Percentiles rank a stretch among this genome's conserved stretches.
phyloP scores from a whole-genome alignment of 2,329 filamentous ascomycete species.

The Stagonosporopsis cucurbitacearum region DNA sequence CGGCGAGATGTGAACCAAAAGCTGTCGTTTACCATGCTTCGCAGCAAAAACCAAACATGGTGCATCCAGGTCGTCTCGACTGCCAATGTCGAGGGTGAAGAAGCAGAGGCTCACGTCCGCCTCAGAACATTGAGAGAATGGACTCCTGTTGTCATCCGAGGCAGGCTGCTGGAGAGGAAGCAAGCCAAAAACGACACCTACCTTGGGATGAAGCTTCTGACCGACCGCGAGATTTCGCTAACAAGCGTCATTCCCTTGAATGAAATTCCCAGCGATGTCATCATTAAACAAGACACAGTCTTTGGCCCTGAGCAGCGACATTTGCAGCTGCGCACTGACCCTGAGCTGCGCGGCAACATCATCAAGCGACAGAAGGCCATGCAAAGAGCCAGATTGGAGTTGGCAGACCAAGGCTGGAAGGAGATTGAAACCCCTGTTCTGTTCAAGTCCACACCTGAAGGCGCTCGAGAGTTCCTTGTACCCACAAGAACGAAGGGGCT shows the following conservation, averaged over 20 bases:
- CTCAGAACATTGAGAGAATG: slow-evolving; percentile 56
- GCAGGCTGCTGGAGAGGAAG: slow-evolving; percentile 55
- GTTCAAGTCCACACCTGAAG: slow-evolving; percentile 97
- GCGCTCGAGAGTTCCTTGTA: slow-evolving; percentile 91
- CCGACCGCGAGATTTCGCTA: slow-evolving; percentile 65
- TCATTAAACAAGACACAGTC: slow-evolving; percentile 74
- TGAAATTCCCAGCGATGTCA: slow-evolving; percentile 74
- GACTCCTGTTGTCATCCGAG: slow-evolving; percentile 62
- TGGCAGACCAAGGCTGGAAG: slow-evolving; percentile 65
- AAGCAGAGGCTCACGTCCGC: slow-evolving; percentile 39
- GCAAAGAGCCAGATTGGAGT: slow-evolving; percentile 60
- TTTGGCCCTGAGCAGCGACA: slow-evolving; percentile 80
- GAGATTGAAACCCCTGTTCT: slow-evolving; percentile 92
- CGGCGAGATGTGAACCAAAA: slow-evolving; percentile 71
- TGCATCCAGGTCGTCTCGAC: slow-evolving; percentile 60
- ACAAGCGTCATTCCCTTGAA: slow-evolving; percentile 72
- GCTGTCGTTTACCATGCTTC: slow-evolving; percentile 72
- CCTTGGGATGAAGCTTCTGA: slow-evolving; percentile 43
- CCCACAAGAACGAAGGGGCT: slow-evolving; percentile 77
- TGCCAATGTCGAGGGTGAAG: slow-evolving; percentile 42
- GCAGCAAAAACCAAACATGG: slow-evolving; percentile 52
- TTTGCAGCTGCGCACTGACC: slow-evolving; percentile 81
- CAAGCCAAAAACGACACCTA: slow-evolving; percentile 43
- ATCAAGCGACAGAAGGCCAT: slow-evolving; percentile 70
- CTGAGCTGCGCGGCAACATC: slow-evolving; percentile 70